These are phyloP conservation scores for Neltuma alba DNA, from an alignment of 306 rosid species.

Conservation along the genomic window DNA sequence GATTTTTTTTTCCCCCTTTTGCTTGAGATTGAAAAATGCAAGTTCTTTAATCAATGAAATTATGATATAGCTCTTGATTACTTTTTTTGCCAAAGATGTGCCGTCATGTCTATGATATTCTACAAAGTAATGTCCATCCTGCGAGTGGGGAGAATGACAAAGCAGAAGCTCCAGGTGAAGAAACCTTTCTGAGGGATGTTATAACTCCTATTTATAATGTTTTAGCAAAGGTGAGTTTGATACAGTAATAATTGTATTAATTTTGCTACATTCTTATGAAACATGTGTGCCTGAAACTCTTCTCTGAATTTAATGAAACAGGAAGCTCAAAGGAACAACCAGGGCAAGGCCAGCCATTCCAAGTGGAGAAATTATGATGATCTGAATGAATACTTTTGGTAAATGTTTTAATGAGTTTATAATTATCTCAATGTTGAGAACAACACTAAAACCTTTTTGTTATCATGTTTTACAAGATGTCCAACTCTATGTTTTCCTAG, in stretches of 20 bases:
- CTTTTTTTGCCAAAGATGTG: slow-evolving; percentile 69
- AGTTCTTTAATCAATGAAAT: neutral
- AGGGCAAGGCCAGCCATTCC: slow-evolving; percentile 92
- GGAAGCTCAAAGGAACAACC: slow-evolving; percentile 92
- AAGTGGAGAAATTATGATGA: slow-evolving; percentile 99
- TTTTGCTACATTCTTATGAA: slow-evolving; percentile 29
- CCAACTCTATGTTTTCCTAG: slow-evolving; percentile 47
- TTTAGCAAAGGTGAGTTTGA: slow-evolving; percentile 60
- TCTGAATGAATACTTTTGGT: slow-evolving; percentile 97
- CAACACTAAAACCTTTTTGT: slow-evolving; percentile 8
- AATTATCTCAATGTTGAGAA: slow-evolving; percentile 19
- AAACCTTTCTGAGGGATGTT: slow-evolving; percentile 67
- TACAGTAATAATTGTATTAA: slow-evolving; percentile 24
- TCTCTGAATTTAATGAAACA: slow-evolving; percentile 49
- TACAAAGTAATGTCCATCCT: slow-evolving; percentile 51
- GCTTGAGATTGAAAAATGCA: neutral
- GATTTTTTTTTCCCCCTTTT: no score
- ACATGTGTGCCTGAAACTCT: slow-evolving; percentile 40
- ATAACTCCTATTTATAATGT: slow-evolving; percentile 75
- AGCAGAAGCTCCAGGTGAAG: slow-evolving; percentile 61
- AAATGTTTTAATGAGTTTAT: slow-evolving; percentile 24
- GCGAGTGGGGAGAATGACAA: slow-evolving; percentile 60
- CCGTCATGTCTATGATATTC: slow-evolving; percentile 55
- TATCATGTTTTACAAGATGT: slow-evolving; percentile 28
- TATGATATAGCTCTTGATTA: slow-evolving; percentile 2